Evolutionary conservation across 2,329 filamentous ascomycete genomes (phyloP), one percentile per base, ranked within the genome.

Genomic region (Blastomyces percursus): DNA sequence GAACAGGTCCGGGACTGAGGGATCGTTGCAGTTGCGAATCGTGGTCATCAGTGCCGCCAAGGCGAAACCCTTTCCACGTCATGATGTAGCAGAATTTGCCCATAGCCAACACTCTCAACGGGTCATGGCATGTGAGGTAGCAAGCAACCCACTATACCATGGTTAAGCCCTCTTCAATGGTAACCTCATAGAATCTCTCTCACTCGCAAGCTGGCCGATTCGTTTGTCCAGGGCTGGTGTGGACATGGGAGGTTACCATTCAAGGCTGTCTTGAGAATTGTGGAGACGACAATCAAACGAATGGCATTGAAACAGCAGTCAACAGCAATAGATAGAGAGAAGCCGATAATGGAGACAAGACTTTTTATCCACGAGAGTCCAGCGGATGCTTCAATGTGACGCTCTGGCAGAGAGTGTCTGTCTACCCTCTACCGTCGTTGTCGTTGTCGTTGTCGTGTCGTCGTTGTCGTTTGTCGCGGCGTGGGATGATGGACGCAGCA

Each of bases 51-150:
- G 48, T 12, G 30, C 59, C 60, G 19, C 63, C 59, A 30, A 63
- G n/a, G 55, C 60, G 62, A 54, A 63, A 61, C 44, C 65, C 63
- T 50, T 66, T 66, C 65, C 65, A 66, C 58, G 63, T 60, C 61
- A 66, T 64, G 24, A 61, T 65, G 56, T 51, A 46, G 61, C 42
- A 48, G 55, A 27, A 16, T 52, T 61, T 55, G 44, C 51, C 27
- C 57, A 58, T 52, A 24, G 52, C 46, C 51, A 51, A 30, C 48
- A 30, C 48, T 27, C 21, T 51, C 48, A 52, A 40, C 57, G 46
- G 56, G n/a, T 64, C 64, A 64, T 63, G 58, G 59, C 61, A 54
- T 60, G 46, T 48, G 59, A 52, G 27, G 11, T 24, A 32, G 57
- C 21, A 19, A 46, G 57, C 42, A 59, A 38, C 48, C 24, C 42